Base-by-base conservation (phyloP, 176 grass and related monocot species). In the Triticum turgidum region DNA sequence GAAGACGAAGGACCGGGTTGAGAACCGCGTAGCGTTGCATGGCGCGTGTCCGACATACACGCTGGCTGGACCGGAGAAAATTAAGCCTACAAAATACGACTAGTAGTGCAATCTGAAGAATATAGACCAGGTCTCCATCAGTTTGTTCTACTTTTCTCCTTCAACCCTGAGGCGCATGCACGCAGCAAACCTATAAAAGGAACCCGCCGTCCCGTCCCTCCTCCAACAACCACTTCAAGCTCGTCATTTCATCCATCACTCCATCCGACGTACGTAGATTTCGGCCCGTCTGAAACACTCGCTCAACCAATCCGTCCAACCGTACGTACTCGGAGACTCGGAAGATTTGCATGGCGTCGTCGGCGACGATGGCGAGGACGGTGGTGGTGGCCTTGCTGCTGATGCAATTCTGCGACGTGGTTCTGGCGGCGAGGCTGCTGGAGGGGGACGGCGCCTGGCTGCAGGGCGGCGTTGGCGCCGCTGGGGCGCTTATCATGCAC, bases 331-430 rank as follows among this genome's bases (percentile, higher is more conserved):
- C 24, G 0, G 15, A 6, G 15, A 54, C 51, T 18, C 51, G 1
- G 15, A 22, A 27, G 9, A 24, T 29, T 9, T 9, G 8, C 21
- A 64, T 64, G 61, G 61, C 41, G 65, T 3, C 67, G 49, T 0
- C 15, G 14, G 35, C 35, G 20, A 73, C 59, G 5, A 61, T 42
- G 81, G 52, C 22, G 8, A 61, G 13, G 68, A n/a, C 13, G 4
- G 68, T 62, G 81, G 33, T 73, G 51, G 13, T 73, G 21, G 68
- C 68, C 49, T 52, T 83, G 13, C 47, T 83, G 81, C 32, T 83
- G 12, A 61, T 73, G 81, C 81, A 83, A 17, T 83, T 34, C 49
- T 83, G 80, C 45, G 52, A 82, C 44, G 20, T 17, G 18, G 52
- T 82, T 30, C 5, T 56, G 0, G 47, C 65, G 65, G 80, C 45